Evolutionary conservation across 2,329 filamentous ascomycete species (phyloP), one percentile per base, ranked within the genome.

Genomic region (Neofusicoccum ribis): DNA sequence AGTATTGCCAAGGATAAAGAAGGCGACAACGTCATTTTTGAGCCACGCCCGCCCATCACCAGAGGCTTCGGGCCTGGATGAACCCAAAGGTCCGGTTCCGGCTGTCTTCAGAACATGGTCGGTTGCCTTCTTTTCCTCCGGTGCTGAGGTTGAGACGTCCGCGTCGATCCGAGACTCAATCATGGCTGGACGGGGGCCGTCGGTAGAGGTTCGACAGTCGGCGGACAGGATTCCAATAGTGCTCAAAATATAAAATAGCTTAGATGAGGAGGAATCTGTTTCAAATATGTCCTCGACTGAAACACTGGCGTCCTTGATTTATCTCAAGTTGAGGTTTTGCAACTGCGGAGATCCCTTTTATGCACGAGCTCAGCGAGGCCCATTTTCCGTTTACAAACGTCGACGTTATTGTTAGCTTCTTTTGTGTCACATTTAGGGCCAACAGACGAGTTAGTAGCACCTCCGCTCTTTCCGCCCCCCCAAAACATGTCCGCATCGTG

Each of bases 391-490:
- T n/a, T n/a, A 6, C 43, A 52, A 37, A 2, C 15, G 7, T 5
- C 37, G 9, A 34, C 11, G 43, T 47, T 60, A 47, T 60, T 60
- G 56, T 36, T 47, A 60, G 56, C 27, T 20, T n/a, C 27, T 9
- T 7, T 36, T 60, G 56, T 60, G 20, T 60, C 31, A 60, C 56
- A 9, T 20, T 23, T 36, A 47, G 41, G 56, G 43, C 43, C 41
- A 47, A 31, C 27, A 31, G 56, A 47, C 47, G 47, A 60, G 41
- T 41, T 37, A 20, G 56, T 60, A 43, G 43, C 56, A 60, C 56
- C n/a, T 46, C 27, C 56, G 43, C 56, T 34, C 14, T 59, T 17
- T 46, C 54, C 43, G 36, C 14, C 54, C 27, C 54, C 54, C 54
- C 54, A n/a, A 20, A 37, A 60, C 43, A 31, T 58, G 37, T 20